phyloP scores from a whole-genome alignment of 2,329 filamentous ascomycete species.

The Aureobasidium sp. region DNA sequence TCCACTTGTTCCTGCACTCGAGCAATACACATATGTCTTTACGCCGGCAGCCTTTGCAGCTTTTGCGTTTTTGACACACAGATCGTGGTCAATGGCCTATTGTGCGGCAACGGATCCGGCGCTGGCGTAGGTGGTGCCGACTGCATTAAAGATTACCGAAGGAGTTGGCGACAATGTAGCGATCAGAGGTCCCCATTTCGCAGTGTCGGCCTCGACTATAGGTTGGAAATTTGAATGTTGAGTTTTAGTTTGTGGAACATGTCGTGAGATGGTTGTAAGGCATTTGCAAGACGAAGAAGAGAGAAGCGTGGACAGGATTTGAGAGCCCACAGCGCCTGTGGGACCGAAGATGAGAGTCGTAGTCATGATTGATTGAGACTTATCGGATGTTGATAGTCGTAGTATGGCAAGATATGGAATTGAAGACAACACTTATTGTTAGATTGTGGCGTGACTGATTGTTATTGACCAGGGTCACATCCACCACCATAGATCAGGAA shows the following conservation, averaged over 20 bases:
- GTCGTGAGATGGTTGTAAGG: slow-evolving; percentile 11
- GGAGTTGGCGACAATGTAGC: slow-evolving; percentile 14
- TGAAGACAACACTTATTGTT: not conserved
- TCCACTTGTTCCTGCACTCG: slow-evolving; percentile 27
- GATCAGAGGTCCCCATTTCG: slow-evolving; percentile 11
- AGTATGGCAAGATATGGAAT: not conserved
- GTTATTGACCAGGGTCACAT: not conserved
- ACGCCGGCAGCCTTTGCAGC: slow-evolving; percentile 30
- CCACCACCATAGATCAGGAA: not conserved
- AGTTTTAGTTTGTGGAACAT: not conserved
- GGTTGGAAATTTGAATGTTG: not conserved
- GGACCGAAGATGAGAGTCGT: slow-evolving; percentile 17
- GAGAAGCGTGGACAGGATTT: slow-evolving; percentile 17
- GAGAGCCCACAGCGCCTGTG: slow-evolving; percentile 19
- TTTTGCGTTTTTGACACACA: slow-evolving; percentile 28
- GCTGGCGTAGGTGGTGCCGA: slow-evolving; percentile 28
- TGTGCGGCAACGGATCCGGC: slow-evolving; percentile 30
- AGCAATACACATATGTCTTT: slow-evolving; percentile 30
- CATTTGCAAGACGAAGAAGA: slow-evolving; percentile 9
- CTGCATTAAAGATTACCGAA: slow-evolving; percentile 20
- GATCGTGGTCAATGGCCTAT: slow-evolving; percentile 33
- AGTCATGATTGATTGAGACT: slow-evolving; percentile 9
- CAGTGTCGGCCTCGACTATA: not conserved
- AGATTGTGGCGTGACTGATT: not conserved
- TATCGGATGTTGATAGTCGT: not conserved